These are phyloP conservation scores for Cucurbita pepo DNA, from an alignment of 306 rosid genomes.

Conservation along the genomic window DNA sequence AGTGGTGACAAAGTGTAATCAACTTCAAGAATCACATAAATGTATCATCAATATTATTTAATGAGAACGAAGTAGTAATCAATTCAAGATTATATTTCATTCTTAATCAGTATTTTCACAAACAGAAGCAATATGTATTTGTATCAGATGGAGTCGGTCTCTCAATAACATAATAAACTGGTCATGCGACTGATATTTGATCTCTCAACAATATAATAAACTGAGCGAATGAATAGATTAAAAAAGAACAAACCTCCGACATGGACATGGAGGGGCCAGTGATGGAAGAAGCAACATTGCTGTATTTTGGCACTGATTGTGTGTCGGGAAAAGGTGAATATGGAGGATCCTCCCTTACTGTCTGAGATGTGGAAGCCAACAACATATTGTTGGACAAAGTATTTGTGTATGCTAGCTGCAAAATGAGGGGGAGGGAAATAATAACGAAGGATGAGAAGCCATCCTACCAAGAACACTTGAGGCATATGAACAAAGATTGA, in stretches of 20 bases:
- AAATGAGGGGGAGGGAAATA: neutral
- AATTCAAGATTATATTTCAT: neutral
- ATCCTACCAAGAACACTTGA: neutral
- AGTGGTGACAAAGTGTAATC: neutral
- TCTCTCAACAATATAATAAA: neutral
- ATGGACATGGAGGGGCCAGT: constrained; percentile 68
- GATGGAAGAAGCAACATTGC: constrained; percentile 66
- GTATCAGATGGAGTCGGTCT: neutral
- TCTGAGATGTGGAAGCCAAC: constrained; percentile 66
- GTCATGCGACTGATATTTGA: neutral
- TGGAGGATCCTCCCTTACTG: constrained; percentile 70
- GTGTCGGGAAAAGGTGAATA: constrained; percentile 80
- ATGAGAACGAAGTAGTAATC: neutral
- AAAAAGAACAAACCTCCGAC: constrained; percentile 54
- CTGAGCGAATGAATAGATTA: neutral
- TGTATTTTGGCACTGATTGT: constrained; percentile 72
- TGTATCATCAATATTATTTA: neutral
- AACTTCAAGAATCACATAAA: neutral
- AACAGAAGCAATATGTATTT: neutral
- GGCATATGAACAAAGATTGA: neutral
- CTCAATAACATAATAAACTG: neutral
- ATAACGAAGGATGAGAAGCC: neutral
- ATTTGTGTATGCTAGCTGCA: constrained; percentile 63
- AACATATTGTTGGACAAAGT: constrained; percentile 61
- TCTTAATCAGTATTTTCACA: neutral